Evolutionary conservation across 805 yeast species (phyloP), one percentile per base, ranked within the genome.

Genomic region (Candida patagonica): DNA sequence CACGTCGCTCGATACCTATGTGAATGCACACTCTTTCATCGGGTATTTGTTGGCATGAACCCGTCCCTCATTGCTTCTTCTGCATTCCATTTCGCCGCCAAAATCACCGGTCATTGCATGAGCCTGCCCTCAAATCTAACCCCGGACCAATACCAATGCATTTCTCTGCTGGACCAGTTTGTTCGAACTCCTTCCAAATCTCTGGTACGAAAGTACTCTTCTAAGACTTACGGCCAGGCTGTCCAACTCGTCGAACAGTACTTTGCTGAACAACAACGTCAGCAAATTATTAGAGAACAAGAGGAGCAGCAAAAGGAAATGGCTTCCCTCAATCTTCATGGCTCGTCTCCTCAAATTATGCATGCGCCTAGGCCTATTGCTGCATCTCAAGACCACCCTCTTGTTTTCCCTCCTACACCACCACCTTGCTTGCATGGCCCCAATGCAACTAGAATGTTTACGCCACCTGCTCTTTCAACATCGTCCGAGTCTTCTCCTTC

Each of bases 151-250:
- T 41, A 53, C 38, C 55, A 51, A 39, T 57, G 61, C 47, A 49
- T 58, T 34, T 48, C 54, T n/a, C 47, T 61, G 17, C 50, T 65
- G 26, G 51, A 53, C 30, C 62, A 62, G 46, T 47, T 56, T 43
- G 52, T 64, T 46, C 53, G 55, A 44, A 38, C 53, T 25, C 65
- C 63, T 7, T 60, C 62, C 13, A 53, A 55, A 44, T 56, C 60
- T 19, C 50, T 67, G 34, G 56, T 47, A 34, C 59, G 66, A 49
- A 67, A 60, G 54, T 65, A 61, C 58, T 51, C 62, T 31, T 45
- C 51, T 37, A 48, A 47, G 40, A 50, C 54, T 19, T 47, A 48
- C 37, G 48, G 50, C 29, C 55, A 61, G 41, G 65, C 57, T 30
- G 48, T 62, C 36, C 54, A 53, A 29, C 44, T 55, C 25, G 63